Base-by-base conservation (phyloP, 345 rosid species). In the Geranium brycei region DNA sequence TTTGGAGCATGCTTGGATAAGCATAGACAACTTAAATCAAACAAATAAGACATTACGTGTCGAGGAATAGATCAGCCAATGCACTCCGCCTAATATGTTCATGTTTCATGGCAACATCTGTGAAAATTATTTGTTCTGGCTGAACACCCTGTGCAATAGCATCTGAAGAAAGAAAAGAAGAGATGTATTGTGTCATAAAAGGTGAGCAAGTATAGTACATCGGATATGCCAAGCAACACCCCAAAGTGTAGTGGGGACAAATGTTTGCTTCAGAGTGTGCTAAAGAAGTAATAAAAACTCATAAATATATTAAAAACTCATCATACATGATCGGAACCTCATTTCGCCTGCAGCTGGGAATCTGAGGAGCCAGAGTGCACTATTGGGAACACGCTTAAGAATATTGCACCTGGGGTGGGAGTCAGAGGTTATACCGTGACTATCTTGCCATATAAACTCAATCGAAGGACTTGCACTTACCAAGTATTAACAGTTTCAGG, bases 271-370 rank as follows among this genome's bases (percentile, higher is more conserved):
- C 41, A 35, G 10, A 7, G 41, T 35, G 41, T 1, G 4, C 41
- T 35, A 35, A 35, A 4, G 10, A 35, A 35, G 41, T 28, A 5
- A 63, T 17, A 19, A 51, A 17, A 0, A 0, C 28, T 23, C 28
- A 23, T 0, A 23, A 23, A 23, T 23, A 23, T 14, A 58, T 4
- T 23, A 51, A 13, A 40, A 4, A 19, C 32, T 31, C 1, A 47
- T 71, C 96, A 11, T 82, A 95, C 99, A 88, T 67, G 85, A 55
- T 12, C 97, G 89, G 23, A 95, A 81, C 78, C 97, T 87, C 83
- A 77, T 85, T 79, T 95, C 99, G 61, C 99, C 99, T 1, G 99
- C 96, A 67, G 99, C 97, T 38, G 99, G 99, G 71, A 95, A 95
- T 64, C 95, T 85, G 51, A 95, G 96, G 60, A 95, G 99, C 99